These are phyloP conservation scores for Teunomyces cretensis DNA, from an alignment of 805 yeast species.

Conservation along the genomic window DNA sequence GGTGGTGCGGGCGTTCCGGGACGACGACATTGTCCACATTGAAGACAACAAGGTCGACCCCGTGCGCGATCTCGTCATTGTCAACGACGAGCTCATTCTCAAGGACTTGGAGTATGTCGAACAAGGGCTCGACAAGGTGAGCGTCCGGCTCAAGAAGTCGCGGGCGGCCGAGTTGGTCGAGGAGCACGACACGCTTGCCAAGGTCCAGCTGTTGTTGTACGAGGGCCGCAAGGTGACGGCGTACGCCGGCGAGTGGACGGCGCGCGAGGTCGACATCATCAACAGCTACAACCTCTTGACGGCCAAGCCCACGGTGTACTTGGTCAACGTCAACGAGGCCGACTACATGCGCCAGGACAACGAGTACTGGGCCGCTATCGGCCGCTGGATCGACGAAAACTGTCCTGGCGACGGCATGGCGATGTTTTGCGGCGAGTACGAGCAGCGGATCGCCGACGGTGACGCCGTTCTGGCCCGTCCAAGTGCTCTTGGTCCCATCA, in stretches of 20 bases:
- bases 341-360: conserved; percentile 60
- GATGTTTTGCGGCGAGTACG: conserved; percentile 49
- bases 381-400: conserved; percentile 64
- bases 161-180: conserved; percentile 21
- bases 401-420: conserved; percentile 55
- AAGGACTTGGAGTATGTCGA: conserved; percentile 66
- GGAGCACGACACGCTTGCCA: conserved; percentile 32
- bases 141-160: conserved; percentile 29
- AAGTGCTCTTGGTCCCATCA: conserved; percentile 63
- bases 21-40: conserved; percentile 65
- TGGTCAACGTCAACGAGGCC: conserved; percentile 69
- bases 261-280: conserved; percentile 60
- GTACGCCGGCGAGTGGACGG: conserved; percentile 51
- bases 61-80: conserved; percentile 59
- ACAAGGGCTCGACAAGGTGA: conserved; percentile 34
- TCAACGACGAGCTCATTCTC: conserved; percentile 59
- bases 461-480: conserved; percentile 13
- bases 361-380: conserved; percentile 50
- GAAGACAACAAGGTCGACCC: conserved; percentile 62
- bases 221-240: conserved; percentile 62
- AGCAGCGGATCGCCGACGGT: conserved; percentile 35
- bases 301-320: conserved; percentile 82
- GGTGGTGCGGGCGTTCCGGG: conserved; percentile 63
- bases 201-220: conserved; percentile 32
- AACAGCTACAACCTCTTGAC: conserved; percentile 75